Conservation (phyloP, 768 basidiomycete species). For the Phylloporus rhodoxanthus region DNA sequence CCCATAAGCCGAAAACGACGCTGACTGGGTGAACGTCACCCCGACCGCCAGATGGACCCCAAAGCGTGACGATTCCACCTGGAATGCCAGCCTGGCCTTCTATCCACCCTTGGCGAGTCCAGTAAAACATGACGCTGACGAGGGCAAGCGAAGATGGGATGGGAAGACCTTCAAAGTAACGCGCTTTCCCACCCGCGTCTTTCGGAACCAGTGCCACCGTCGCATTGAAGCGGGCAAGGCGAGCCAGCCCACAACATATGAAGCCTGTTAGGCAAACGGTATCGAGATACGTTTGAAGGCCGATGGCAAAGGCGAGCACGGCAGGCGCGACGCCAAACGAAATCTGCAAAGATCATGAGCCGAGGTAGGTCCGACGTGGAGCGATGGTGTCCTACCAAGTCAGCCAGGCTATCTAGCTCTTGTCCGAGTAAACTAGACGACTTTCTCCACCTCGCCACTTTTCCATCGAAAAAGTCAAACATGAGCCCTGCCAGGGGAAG, state of each 20-base stretch:
- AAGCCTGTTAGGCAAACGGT: conserved; percentile 81
- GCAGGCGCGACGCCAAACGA: conserved; percentile 98
- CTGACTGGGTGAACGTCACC: conserved; percentile 83
- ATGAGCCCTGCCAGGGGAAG: conserved; percentile 91
- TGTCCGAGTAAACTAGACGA: conserved; percentile 94
- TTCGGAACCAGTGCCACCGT: conserved; percentile 94
- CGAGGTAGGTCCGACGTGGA: neutral
- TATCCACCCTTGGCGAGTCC: conserved; percentile 82
- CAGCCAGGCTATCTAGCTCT: conserved; percentile 94
- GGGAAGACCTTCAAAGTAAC: conserved; percentile 96
- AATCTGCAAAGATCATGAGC: conserved; percentile 47
- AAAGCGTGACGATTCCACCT: conserved; percentile 64
- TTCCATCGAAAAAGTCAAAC: conserved; percentile 97
- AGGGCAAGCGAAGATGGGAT: conserved; percentile 86
- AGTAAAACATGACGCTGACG: conserved; percentile 73
- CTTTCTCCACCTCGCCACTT: conserved; percentile 95
- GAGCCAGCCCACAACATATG: conserved; percentile 93
- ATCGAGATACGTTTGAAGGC: conserved; percentile 88
- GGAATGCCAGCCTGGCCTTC: conserved; percentile 72
- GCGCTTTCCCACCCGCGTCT: conserved; percentile 77
- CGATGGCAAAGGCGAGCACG: conserved; percentile 85
- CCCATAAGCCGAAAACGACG: conserved; percentile 80
- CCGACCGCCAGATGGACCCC: conserved; percentile 64
- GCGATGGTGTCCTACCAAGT: conserved; percentile 52
- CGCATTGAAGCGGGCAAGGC: conserved; percentile 97